Percentiles rank a stretch among this genome's conserved stretches.
Evolutionary conservation across 306 rosid genomes (phyloP).

Genomic region (Dalbergia cultrata): DNA sequence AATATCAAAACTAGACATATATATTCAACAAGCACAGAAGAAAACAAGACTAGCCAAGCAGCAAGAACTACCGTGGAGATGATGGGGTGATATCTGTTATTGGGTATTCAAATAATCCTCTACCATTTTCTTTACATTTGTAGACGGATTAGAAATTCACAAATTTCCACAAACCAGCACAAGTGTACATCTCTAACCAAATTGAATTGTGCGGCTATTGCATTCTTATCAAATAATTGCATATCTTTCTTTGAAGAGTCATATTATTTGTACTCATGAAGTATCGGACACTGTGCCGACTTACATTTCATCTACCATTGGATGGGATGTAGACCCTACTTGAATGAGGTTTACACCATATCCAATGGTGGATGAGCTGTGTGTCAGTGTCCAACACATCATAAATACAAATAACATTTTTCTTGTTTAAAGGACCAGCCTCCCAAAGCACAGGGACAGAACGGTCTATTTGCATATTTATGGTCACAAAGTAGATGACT

Average conservation of each 20-base stretch:
- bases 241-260: too few species aligned
- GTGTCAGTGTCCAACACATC: too few species aligned
- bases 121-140: conserved; percentile 52
- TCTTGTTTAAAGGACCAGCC: conserved; percentile 37
- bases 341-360: too few species aligned
- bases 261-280: too few species aligned
- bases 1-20: conserved; percentile 11
- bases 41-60: conserved; percentile 34
- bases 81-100: conserved; percentile 43
- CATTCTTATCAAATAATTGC: conserved; percentile 38
- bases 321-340: too few species aligned
- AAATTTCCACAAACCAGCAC: conserved; percentile 46
- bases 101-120: conserved; percentile 41
- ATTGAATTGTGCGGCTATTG: conserved; percentile 45
- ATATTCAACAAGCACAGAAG: conserved; percentile 4
- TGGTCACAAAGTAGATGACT: conserved; percentile 45
- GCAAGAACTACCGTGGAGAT: conserved; percentile 6
- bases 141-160: conserved; percentile 41
- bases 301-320: too few species aligned
- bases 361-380: too few species aligned
- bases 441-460: conserved; percentile 42
- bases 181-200: conserved; percentile 48
- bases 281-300: too few species aligned
- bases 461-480: conserved; percentile 47
- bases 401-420: too few species aligned